Base-by-base conservation (phyloP, 2,329 filamentous ascomycete species). In the Graphilbum sp. region DNA sequence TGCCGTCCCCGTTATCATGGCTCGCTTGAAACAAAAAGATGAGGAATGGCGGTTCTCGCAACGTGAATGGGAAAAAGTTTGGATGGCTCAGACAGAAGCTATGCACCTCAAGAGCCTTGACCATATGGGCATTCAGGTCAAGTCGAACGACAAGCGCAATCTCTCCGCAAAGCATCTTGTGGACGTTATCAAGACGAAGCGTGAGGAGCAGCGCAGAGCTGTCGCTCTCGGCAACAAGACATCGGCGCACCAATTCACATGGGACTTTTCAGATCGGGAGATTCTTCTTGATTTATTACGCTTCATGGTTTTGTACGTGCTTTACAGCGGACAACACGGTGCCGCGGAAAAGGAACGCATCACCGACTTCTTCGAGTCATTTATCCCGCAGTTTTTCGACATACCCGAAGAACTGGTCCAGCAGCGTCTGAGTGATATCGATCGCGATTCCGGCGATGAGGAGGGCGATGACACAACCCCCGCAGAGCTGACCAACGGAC, bases 41-140 rank as follows among this genome's bases (percentile, higher is more conserved):
- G 90, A 98, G 56, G 87, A 96, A 51, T 98, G 90, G 90, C 85
- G 93, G 46, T 87, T 92, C 48, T 88, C 85, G 6, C 87, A 83
- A 55, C 84, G 90, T 24, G 92, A 98, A 54, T 98, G 90, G 90
- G 87, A 96, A 57, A 95, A 95, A 59, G 86, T 98, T 8, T 98
- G 90, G 90, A 85, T 90, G 45, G 79, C 85, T 36, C 90, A 96
- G 61, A 96, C 88, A 19, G 81, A 93, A 53, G 79, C 81, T 51
- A 88, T 93, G 63, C 93, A 95, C 59, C 83, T 92, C 61, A 92
- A 86, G 63, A 94, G 86, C 55, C 73, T 98, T 37, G 90, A 98
- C 52, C 90, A 98, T 52, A 93, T 96, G 70, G 86, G 86, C 17
- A 86, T 93, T 42, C 78, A 85, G 38, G 82, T 85, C 50, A 93